Evolutionary conservation across 1,284 basidiomycete species (phyloP), one percentile per base, ranked within the genome.

Genomic region (Chondrostereum purpureum): DNA sequence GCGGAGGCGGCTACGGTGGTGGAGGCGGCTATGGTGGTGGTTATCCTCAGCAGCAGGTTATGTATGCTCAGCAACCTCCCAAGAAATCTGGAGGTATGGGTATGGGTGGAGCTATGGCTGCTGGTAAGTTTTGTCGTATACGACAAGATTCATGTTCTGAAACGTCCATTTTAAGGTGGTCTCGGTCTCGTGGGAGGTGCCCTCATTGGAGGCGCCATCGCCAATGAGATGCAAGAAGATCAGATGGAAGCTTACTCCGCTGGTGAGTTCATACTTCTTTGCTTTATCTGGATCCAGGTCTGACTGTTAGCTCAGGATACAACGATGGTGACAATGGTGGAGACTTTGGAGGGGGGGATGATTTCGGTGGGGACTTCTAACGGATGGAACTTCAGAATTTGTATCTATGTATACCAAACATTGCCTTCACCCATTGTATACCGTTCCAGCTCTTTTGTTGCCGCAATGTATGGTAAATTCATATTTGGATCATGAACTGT

Each of bases 131-230:
- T 14, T 42, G 38, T 35, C 34, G 24, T 10, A 24, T 12, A n/a
- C 43, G 11, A 24, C 47, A 22, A 42, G 40, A 3, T 38, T 34
- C 39, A 14, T 33, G 14, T 43, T 40, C 39, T 51, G 21, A 43
- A 39, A 19, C 41, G 16, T 40, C 16, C 14, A 45, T 44, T 50
- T 16, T 41, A 51, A 74, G 80, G 72, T 52, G 80, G 70, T 53
- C 80, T 67, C 16, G 81, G 80, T 53, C 56, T 84, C 13, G 55
- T 81, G 17, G 82, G 74, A 38, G 82, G 83, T 50, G 65, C 66
- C 2, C 56, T 85, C 39, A 53, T 83, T 22, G 71, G 56, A 39
- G 68, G 78, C 35, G 75, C 72, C 1, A 47, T 79, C 24, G 73
- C 76, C 38, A 59, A 70, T 53, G 64, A 73, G 44, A 53, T 75